These are phyloP conservation scores for Zostera marina DNA, from an alignment of 116 monocot genomes.

Conservation along the genomic window DNA sequence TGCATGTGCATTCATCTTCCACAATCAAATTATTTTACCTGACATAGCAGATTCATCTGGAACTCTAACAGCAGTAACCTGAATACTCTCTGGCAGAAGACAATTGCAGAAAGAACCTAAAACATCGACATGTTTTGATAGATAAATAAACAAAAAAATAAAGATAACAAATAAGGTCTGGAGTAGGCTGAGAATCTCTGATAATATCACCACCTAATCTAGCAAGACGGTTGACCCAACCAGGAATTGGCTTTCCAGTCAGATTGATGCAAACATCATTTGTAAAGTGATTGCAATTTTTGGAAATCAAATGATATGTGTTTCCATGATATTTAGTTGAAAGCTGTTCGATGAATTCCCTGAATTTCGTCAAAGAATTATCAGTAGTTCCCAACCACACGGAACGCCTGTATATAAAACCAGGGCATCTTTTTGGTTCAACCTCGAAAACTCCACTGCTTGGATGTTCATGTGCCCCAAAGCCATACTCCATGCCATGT, in stretches of 20 bases:
- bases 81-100: conserved; percentile 58
- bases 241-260: conserved; percentile 57
- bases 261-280: conserved; percentile 48
- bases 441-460: conserved; percentile 88
- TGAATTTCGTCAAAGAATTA: conserved; percentile 49
- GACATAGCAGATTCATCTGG: conserved; percentile 32
- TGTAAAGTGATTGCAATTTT: conserved; percentile 94
- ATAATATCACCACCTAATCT: conserved; percentile 30
- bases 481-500: conserved; percentile 79
- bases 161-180: background rate
- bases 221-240: conserved; percentile 90
- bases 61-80: conserved; percentile 37
- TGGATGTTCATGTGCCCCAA: conserved; percentile 79
- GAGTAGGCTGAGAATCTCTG: no score
- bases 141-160: background rate
- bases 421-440: conserved; percentile 76
- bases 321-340: conserved; percentile 56
- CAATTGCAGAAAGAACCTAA: conserved; percentile 82
- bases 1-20: no score
- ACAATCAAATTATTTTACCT: conserved; percentile 15
- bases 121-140: conserved; percentile 8
- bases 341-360: conserved; percentile 40
- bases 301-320: conserved; percentile 56
- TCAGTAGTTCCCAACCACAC: conserved; percentile 48
- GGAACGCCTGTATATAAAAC: conserved; percentile 65